Evolutionary conservation across 352 stramenopile species (phyloP).

Genomic region (Globisporangium middletonii): DNA sequence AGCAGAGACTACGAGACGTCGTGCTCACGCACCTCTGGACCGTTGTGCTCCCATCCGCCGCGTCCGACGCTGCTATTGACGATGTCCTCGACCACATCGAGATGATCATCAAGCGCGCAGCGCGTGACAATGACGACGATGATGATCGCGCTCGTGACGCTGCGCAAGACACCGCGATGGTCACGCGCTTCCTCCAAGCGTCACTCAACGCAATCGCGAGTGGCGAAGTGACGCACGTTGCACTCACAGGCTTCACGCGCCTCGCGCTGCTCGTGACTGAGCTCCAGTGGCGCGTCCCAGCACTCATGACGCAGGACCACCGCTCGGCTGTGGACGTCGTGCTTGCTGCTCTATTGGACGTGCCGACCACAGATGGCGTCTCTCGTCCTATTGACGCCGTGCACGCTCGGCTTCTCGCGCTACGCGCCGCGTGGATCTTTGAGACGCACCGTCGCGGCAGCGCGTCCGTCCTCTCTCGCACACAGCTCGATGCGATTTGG

Average conservation of each 20-base stretch:
- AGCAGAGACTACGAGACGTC: constrained; percentile 15
- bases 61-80: constrained; percentile 20
- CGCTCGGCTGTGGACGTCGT: background rate
- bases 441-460: constrained; percentile 6
- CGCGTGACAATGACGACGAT: background rate
- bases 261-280: constrained; percentile 25
- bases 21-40: constrained; percentile 45
- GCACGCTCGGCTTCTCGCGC: constrained; percentile 35
- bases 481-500: constrained; percentile 41
- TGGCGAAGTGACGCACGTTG: constrained; percentile 13
- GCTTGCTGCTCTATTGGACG: constrained; percentile 19
- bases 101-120: constrained; percentile 18
- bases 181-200: constrained; percentile 18
- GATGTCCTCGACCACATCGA: constrained; percentile 31
- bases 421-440: constrained; percentile 53
- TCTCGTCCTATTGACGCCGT: too few species aligned
- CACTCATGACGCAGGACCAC: background rate
- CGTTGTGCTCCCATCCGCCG: constrained; percentile 12
- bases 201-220: constrained; percentile 23
- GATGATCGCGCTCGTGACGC: too few species aligned
- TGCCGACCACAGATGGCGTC: constrained; percentile 1
- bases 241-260: constrained; percentile 33
- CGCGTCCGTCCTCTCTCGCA: constrained; percentile 3
- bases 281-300: constrained; percentile 1
- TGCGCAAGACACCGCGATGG: constrained; percentile 2